phyloP scores from a whole-genome alignment of 768 basidiomycete genomes.

The Crepidotus variabilis region DNA sequence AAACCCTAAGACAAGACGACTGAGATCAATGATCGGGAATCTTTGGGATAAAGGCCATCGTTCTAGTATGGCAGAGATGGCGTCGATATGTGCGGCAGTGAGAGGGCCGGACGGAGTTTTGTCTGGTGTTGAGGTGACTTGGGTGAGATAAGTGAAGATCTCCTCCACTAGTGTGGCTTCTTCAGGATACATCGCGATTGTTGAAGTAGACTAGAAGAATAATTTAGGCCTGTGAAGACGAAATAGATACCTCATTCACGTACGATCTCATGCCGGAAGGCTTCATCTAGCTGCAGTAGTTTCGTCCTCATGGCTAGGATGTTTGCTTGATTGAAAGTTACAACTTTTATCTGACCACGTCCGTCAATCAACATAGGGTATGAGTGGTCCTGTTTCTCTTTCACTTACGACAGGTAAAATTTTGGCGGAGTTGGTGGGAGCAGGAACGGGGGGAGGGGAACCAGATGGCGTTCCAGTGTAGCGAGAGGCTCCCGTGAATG shows the following conservation, averaged over 20 bases:
- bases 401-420: constrained; percentile 50
- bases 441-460: constrained; percentile 28
- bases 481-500: constrained; percentile 66
- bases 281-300: constrained; percentile 70
- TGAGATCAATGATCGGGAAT: constrained; percentile 87
- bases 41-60: constrained; percentile 73
- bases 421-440: constrained; percentile 27
- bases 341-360: constrained; percentile 46
- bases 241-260: constrained; percentile 19
- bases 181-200: constrained; percentile 67
- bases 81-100: constrained; percentile 51
- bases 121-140: constrained; percentile 32
- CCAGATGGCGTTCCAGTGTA: constrained; percentile 42
- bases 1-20: constrained; percentile 69
- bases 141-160: constrained; percentile 54
- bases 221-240: neutral
- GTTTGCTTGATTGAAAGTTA: constrained; percentile 83
- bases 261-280: constrained; percentile 65
- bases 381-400: too few relatives aligned
- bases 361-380: neutral
- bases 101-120: constrained; percentile 30
- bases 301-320: constrained; percentile 78
- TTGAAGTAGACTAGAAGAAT: constrained; percentile 54
- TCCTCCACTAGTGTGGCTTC: constrained; percentile 59
- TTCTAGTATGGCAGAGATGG: constrained; percentile 58